Evolutionary conservation across 495 filamentous ascomycete genomes (phyloP).

Genomic region (Wilcoxina mikolae): DNA sequence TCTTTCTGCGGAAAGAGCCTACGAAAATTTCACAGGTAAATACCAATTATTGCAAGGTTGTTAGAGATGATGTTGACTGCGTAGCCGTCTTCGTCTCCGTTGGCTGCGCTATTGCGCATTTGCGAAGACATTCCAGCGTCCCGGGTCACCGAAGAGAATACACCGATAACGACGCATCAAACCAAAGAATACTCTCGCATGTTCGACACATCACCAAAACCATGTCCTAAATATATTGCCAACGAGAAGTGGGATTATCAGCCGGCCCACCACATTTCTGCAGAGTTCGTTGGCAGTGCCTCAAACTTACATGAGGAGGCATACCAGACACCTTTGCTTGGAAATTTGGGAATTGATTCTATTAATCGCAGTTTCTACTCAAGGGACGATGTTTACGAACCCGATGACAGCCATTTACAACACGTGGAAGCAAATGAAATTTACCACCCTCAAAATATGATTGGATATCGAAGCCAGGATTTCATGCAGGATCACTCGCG

Average conservation of each 20-base stretch:
- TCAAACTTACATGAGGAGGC: neutral
- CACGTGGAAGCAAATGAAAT: neutral
- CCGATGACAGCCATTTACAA: neutral
- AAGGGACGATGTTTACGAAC: neutral
- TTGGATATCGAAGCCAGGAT: neutral
- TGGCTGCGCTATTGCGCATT: neutral
- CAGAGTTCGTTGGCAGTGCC: conserved; percentile 4
- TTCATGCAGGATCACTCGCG: conserved; percentile 2
- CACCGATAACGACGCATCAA: neutral
- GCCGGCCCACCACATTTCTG: neutral
- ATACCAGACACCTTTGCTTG: conserved; percentile 1
- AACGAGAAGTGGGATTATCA: neutral
- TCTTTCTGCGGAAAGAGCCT: neutral
- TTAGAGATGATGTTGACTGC: neutral
- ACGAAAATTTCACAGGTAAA: neutral
- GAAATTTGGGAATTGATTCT: neutral
- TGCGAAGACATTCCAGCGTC: neutral
- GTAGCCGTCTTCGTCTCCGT: neutral
- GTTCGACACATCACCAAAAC: neutral
- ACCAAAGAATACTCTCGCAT: neutral
- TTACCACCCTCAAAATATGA: neutral
- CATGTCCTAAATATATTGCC: neutral
- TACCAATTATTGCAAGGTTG: neutral
- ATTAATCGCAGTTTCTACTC: neutral
- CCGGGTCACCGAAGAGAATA: neutral